These are phyloP conservation scores for Alternaria consortialis DNA, from an alignment of 2,329 filamentous ascomycete species.

Conservation along the genomic window DNA sequence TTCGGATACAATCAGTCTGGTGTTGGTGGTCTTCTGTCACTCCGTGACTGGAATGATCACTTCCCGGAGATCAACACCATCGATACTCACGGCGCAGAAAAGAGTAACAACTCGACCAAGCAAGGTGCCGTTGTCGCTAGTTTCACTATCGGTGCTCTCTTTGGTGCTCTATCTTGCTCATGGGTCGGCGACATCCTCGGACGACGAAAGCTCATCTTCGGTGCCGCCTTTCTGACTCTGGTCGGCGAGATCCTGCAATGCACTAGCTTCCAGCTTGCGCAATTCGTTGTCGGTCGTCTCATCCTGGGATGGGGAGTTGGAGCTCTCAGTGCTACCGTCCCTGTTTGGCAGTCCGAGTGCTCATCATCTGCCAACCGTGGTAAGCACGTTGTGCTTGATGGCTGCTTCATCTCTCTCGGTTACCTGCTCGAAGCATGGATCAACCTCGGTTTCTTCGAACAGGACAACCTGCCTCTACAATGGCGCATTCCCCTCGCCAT, in stretches of 20 bases:
- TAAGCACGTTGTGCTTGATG: constrained; percentile 55
- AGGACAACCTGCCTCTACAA: constrained; percentile 64
- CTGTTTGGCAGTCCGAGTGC: constrained; percentile 58
- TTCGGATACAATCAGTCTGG: constrained; percentile 64
- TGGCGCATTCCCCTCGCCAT: constrained; percentile 77
- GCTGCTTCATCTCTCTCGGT: constrained; percentile 58
- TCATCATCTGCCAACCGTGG: constrained; percentile 52
- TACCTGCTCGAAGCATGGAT: constrained; percentile 60
- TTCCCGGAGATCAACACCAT: constrained; percentile 62
- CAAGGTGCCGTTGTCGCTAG: constrained; percentile 58
- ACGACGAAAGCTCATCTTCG: constrained; percentile 56
- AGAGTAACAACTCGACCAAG: constrained; percentile 56
- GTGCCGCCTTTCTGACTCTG: constrained; percentile 52
- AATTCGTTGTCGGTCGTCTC: constrained; percentile 58
- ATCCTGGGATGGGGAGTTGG: constrained; percentile 57
- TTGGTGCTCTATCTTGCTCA: constrained; percentile 58
- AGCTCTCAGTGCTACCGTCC: constrained; percentile 55
- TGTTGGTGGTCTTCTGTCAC: constrained; percentile 58
- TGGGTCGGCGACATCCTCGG: constrained; percentile 58
- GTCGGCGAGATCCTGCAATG: constrained; percentile 57
- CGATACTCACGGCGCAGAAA: constrained; percentile 53
- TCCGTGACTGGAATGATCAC: constrained; percentile 52
- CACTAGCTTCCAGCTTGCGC: constrained; percentile 56
- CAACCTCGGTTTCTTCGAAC: constrained; percentile 65
- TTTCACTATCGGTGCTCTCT: constrained; percentile 58